These are phyloP conservation scores for Ceratocystis ficicola DNA, from an alignment of 2,329 filamentous ascomycete genomes.

Conservation along the genomic window DNA sequence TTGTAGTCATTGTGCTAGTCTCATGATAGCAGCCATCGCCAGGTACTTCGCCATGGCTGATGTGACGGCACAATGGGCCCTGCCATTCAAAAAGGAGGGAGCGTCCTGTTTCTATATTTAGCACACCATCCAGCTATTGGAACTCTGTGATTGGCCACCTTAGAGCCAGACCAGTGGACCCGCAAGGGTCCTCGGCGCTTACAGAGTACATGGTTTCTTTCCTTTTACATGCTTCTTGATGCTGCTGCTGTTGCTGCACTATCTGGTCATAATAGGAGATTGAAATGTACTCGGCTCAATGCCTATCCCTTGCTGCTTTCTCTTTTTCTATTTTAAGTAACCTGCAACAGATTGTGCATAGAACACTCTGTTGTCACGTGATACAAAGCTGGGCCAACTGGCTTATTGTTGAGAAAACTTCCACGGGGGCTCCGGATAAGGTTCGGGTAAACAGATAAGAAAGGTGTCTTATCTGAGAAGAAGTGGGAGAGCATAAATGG, in stretches of 20 bases:
- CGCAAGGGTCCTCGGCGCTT: slow-evolving; percentile 11
- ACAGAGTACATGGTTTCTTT: not conserved
- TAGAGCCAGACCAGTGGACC: not conserved
- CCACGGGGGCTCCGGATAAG: too few relatives aligned
- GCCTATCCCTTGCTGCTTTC: too few relatives aligned
- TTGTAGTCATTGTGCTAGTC: not conserved
- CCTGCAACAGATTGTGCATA: too few relatives aligned
- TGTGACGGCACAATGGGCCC: not conserved
- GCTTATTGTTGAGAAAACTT: too few relatives aligned
- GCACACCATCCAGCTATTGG: not conserved
- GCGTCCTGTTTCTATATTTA: not conserved
- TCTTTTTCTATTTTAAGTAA: too few relatives aligned
- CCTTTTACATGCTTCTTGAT: not conserved
- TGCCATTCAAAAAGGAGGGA: not conserved
- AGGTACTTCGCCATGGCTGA: not conserved
- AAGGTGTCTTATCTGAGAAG: too few relatives aligned
- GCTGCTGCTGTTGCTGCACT: not conserved
- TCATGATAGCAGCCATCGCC: not conserved
- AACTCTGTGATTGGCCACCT: not conserved
- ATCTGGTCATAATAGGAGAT: too few relatives aligned
- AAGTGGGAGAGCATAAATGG: too few relatives aligned
- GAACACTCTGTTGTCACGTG: not conserved
- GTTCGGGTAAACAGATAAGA: too few relatives aligned
- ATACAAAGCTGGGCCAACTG: not conserved
- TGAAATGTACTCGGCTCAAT: too few relatives aligned